These are phyloP conservation scores for Backusella mclennaniae DNA, from an alignment of 192 early-diverging fungal genomes.

Conservation along the genomic window DNA sequence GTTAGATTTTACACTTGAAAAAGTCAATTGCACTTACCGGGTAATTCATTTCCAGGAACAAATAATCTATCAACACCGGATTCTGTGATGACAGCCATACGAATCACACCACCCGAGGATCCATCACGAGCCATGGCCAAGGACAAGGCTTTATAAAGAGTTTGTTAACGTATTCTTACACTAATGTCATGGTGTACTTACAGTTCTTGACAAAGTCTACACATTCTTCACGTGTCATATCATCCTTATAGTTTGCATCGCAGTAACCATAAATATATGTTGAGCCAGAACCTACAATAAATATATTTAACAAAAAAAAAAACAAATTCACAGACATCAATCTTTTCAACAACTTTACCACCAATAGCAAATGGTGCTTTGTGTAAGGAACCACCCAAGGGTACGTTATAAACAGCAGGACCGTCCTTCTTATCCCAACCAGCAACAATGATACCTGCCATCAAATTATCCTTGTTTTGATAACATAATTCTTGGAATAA, in stretches of 20 bases:
- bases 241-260: constrained; percentile 77
- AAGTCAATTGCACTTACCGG: constrained; percentile 36
- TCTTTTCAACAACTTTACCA: constrained; percentile 35
- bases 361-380: constrained; percentile 91
- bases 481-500: constrained; percentile 96
- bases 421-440: constrained; percentile 96
- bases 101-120: constrained; percentile 94
- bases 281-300: constrained; percentile 72
- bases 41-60: constrained; percentile 79
- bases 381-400: constrained; percentile 91
- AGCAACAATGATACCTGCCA: constrained; percentile 94
- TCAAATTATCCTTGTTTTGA: constrained; percentile 84
- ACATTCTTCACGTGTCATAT: constrained; percentile 86
- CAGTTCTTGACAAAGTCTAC: constrained; percentile 94
- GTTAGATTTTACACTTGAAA: background rate
- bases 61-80: constrained; percentile 87
- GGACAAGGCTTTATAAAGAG: constrained; percentile 61
- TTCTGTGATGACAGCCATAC: constrained; percentile 90
- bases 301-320: no score
- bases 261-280: constrained; percentile 99
- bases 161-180: background rate
- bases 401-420: constrained; percentile 85
- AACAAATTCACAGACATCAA: no score
- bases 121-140: constrained; percentile 96
- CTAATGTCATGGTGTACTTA: constrained; percentile 39